Conservation (phyloP, 768 basidiomycete genomes). For the Xanthoconium stramineum region DNA sequence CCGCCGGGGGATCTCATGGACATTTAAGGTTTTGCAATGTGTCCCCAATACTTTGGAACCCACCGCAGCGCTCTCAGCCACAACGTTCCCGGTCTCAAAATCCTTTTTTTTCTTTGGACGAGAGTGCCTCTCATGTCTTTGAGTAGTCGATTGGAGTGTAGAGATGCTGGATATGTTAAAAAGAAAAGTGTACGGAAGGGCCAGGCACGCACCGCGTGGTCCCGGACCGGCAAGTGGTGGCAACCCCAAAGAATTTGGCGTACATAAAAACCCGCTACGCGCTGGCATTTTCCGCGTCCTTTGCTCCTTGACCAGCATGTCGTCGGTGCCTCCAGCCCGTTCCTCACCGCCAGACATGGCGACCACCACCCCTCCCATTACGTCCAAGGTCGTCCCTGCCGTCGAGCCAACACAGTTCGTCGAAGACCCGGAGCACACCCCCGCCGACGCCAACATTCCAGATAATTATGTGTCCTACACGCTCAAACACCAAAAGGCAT, state of each 20-base stretch:
- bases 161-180: not conserved
- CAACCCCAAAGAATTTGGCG: slow-evolving; percentile 36
- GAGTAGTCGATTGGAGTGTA: not conserved
- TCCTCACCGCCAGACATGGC: slow-evolving; percentile 18
- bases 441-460: slow-evolving; percentile 60
- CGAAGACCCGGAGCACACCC: slow-evolving; percentile 30
- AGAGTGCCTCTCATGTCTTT: not conserved
- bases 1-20: not conserved
- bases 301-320: slow-evolving; percentile 30
- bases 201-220: not conserved
- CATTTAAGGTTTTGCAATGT: not conserved
- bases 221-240: slow-evolving; percentile 14
- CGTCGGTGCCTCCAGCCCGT: slow-evolving; percentile 21
- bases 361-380: slow-evolving; percentile 9
- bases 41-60: slow-evolving; percentile 20
- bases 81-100: not conserved
- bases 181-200: not conserved
- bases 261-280: slow-evolving; percentile 21
- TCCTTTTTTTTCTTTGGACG: not conserved
- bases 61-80: not conserved
- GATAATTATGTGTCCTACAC: slow-evolving; percentile 83
- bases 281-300: slow-evolving; percentile 1
- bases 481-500: slow-evolving; percentile 60
- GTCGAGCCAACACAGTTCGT: slow-evolving; percentile 12
- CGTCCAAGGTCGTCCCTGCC: not conserved